phyloP scores from a whole-genome alignment of 1,139 yeast species.

The Pichia inconspicua region DNA sequence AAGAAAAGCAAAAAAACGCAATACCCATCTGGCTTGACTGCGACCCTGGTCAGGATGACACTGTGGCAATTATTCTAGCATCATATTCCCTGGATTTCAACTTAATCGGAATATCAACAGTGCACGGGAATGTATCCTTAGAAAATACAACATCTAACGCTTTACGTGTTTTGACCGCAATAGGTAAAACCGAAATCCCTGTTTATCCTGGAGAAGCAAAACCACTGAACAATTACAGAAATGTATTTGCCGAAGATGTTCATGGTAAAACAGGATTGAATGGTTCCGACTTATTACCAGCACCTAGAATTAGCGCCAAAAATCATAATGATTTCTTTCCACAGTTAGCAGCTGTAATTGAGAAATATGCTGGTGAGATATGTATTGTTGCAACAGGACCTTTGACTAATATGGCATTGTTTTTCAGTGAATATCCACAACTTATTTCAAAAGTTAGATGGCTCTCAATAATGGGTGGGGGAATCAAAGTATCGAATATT shows the following conservation, averaged over 20 bases:
- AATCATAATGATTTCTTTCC: constrained; percentile 39
- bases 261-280: constrained; percentile 76
- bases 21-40: constrained; percentile 85
- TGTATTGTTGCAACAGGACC: constrained; percentile 66
- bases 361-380: constrained; percentile 36
- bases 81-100: constrained; percentile 51
- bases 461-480: constrained; percentile 75
- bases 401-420: constrained; percentile 56
- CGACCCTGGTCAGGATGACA: constrained; percentile 91
- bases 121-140: constrained; percentile 72
- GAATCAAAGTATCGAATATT: constrained; percentile 40
- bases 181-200: constrained; percentile 43
- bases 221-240: constrained; percentile 50
- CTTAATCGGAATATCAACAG: constrained; percentile 70
- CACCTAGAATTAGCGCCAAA: constrained; percentile 32
- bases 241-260: constrained; percentile 40
- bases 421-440: constrained; percentile 48
- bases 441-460: constrained; percentile 38
- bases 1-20: background rate
- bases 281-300: constrained; percentile 55
- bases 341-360: constrained; percentile 49
- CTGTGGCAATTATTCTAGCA: constrained; percentile 64
- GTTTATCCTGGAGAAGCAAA: constrained; percentile 59
- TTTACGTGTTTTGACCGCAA: constrained; percentile 54
- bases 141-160: constrained; percentile 65